Evolutionary conservation across 1,284 basidiomycete genomes (phyloP), one percentile per base, ranked within the genome.

Genomic region (Pseudozyma flocculosa): DNA sequence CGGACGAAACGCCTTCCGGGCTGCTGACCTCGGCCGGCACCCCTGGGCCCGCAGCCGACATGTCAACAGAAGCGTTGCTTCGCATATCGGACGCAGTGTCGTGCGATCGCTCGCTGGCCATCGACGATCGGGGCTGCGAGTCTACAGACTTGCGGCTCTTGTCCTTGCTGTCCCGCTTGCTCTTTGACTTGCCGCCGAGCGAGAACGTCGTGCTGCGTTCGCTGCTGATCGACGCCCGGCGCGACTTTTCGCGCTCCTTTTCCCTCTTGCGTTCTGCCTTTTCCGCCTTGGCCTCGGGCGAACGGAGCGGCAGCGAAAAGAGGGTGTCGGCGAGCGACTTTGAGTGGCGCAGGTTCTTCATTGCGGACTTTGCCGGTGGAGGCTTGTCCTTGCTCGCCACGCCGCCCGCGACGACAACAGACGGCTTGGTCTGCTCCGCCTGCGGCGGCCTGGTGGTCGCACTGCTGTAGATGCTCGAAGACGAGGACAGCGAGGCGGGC

Each of bases 261-360:
- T 61, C 61, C 34, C 54, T 59, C n/a, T 51, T 55, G 37, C 54
- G 57, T 45, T 54, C 46, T 17, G 40, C 36, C 43, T 58, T 67
- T 22, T 54, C 51, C 45, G 54, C 56, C 48, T 61, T 65, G 8
- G 60, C 55, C 48, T 65, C 37, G 2, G 58, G 65, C 10, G 60
- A 57, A n/a, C 50, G 52, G 43, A 60, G 57, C 11, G 41, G 40
- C 39, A 73, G 56, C 34, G 59, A 61, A 36, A 73, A 68, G 39
- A 75, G 64, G 15, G 73, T 73, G 42, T 75, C 73, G 11, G 73
- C 73, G 9, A 75, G 48, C 18, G 71, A 73, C 40, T 64, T 72
- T 18, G 57, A 38, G 15, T 32, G 45, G 8, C 30, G 10, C 19
- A 44, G 40, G 22, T 36, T 38, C 50, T 73, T 73, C 47, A 62